Evolutionary conservation across 2,329 filamentous ascomycete species (phyloP), one percentile per base, ranked within the genome.

Genomic region (Neurospora crassa): DNA sequence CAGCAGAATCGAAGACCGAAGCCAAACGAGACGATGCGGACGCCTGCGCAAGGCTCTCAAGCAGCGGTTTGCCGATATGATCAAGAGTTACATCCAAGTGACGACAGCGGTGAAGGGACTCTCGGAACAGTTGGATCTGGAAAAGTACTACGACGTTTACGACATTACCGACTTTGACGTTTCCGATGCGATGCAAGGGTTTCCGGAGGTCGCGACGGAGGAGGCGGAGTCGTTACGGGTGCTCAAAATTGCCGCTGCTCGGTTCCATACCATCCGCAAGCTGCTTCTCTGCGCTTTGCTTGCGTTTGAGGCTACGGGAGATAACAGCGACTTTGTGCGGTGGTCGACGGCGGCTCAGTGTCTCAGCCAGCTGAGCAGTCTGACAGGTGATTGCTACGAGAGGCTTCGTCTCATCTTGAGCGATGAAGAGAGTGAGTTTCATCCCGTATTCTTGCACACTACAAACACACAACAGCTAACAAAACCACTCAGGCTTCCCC

Each of bases 131-230:
- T 87, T 91, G 68, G 92, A 97, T 77, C 83, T 99, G 63, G 93
- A 97, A 76, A 96, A 94, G 81, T 97, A 97, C 79, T 92, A 96
- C 77, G 95, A 98, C 78, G 91, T 95, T 72, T 94, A 95, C 78
- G 92, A 94, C 75, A 89, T 95, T 72, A 92, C 88, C 73, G 87
- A 90, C 71, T 87, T 90, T 71, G 92, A 94, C 78, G 88, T 93
- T 43, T 86, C 88, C 24, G 91, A 93, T 76, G 88, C 90, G n/a
- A 85, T 90, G 74, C 82, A 86, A 63, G 88, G 89, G 1, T 90
- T 91, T 71, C 85, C 86, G 5, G 86, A 89, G 63, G 82, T 84
- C n/a, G 88, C 91, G 72, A 37, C 29, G 7, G 92, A 97, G 68
- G 92, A 97, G 73, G 81, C 86, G 29, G 91, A 94, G 76, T 92